phyloP scores from a whole-genome alignment of 2,329 filamentous ascomycete genomes.

The Seiridium unicorne region DNA sequence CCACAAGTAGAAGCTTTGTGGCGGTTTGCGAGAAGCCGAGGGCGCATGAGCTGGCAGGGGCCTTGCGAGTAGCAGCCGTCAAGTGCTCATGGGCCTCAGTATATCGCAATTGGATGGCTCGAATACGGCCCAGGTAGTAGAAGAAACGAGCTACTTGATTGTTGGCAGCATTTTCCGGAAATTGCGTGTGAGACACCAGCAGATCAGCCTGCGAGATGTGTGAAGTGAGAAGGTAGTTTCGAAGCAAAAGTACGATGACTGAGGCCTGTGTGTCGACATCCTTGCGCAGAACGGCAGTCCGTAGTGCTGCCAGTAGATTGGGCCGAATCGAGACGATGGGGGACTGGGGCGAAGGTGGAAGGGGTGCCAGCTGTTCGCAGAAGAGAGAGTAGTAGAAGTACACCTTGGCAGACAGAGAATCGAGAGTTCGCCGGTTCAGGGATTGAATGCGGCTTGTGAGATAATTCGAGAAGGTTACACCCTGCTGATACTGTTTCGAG shows the following conservation, averaged over 20 bases:
- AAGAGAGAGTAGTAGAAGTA: constrained; percentile 99
- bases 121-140: constrained; percentile 95
- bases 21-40: constrained; percentile 95
- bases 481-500: constrained; percentile 74
- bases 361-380: constrained; percentile 83
- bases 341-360: constrained; percentile 85
- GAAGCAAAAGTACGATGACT: constrained; percentile 89
- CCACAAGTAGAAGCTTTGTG: constrained; percentile 93
- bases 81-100: constrained; percentile 95
- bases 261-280: constrained; percentile 97
- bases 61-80: constrained; percentile 90
- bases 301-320: constrained; percentile 79
- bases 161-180: constrained; percentile 90
- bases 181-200: constrained; percentile 91
- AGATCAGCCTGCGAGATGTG: constrained; percentile 97
- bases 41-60: constrained; percentile 83
- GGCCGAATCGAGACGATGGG: constrained; percentile 85
- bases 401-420: constrained; percentile 89
- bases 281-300: constrained; percentile 94
- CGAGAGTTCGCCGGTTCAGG: constrained; percentile 89
- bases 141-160: constrained; percentile 97
- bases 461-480: constrained; percentile 79
- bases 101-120: constrained; percentile 93
- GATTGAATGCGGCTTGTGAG: constrained; percentile 83
- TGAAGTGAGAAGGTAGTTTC: constrained; percentile 93